A percentile compares a stretch with the other conserved stretches of the same genome.
Conservation (phyloP, 176 grass and related monocot species). For the Chloris gayana region DNA sequence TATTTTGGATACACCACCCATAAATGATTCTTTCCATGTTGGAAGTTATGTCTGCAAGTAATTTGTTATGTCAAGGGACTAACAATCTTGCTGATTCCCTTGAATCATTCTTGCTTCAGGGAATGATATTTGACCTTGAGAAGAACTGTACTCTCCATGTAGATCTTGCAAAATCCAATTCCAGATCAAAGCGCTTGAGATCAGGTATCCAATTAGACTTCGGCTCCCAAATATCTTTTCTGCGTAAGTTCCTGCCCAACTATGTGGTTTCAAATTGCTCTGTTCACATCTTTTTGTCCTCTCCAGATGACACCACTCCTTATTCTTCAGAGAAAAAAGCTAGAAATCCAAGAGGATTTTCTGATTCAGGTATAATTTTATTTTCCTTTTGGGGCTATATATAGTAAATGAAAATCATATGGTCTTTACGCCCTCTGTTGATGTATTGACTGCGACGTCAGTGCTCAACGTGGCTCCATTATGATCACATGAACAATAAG, state of each 20-base stretch:
- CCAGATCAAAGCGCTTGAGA: constrained; percentile 83
- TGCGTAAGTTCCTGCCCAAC: background rate
- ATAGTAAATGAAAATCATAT: background rate
- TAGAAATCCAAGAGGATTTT: constrained; percentile 65
- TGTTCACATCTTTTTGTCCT: background rate
- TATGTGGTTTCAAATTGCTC: constrained; percentile 5
- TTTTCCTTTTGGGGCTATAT: background rate
- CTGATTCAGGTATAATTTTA: constrained; percentile 66
- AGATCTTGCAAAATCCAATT: constrained; percentile 92
- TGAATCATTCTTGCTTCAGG: constrained; percentile 45
- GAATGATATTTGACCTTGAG: constrained; percentile 91
- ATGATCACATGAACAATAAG: background rate
- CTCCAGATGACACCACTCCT: constrained; percentile 47
- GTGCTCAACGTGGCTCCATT: background rate
- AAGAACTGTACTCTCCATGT: constrained; percentile 81
- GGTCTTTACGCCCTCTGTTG: background rate
- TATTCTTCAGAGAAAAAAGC: constrained; percentile 57
- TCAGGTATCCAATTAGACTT: constrained; percentile 51
- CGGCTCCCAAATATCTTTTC: background rate
- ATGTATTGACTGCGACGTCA: background rate
- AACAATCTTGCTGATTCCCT: background rate
- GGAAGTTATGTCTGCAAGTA: background rate
- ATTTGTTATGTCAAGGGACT: constrained; percentile 1
- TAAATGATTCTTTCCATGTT: background rate
- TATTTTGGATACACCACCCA: background rate